phyloP scores from a whole-genome alignment of 169 alveolate genomes.

The Plasmodium ovale region DNA sequence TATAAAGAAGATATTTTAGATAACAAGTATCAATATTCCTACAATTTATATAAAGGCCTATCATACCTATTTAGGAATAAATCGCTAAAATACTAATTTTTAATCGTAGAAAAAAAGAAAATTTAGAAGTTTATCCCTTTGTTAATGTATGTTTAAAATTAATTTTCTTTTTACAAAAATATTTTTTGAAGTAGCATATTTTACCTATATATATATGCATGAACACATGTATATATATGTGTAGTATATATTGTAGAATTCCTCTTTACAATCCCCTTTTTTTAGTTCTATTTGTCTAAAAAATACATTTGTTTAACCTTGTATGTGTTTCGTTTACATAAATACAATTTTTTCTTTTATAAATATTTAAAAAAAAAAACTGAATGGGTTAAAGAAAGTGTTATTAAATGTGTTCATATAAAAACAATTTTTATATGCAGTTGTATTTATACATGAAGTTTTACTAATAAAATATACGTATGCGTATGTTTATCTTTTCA shows the following conservation, averaged over 20 bases:
- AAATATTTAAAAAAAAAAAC: constrained; percentile 31
- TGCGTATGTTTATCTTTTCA: constrained; percentile 7
- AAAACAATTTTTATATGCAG: constrained; percentile 19
- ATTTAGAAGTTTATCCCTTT: constrained; percentile 5
- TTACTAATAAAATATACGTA: constrained; percentile 20
- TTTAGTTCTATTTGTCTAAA: constrained; percentile 73
- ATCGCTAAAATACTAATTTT: constrained; percentile 43
- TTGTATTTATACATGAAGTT: constrained; percentile 6
- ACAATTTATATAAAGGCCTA: constrained; percentile 68
- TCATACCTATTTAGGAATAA: constrained; percentile 61
- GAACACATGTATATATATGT: background rate
- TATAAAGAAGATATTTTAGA: constrained; percentile 72
- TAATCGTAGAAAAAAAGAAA: constrained; percentile 8
- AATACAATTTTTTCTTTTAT: background rate
- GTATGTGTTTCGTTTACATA: constrained; percentile 30
- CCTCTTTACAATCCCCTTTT: constrained; percentile 21
- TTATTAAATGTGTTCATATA: constrained; percentile 12
- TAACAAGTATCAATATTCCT: constrained; percentile 71
- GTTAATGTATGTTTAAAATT: constrained; percentile 1
- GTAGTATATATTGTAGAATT: too few relatives aligned
- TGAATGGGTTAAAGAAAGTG: background rate
- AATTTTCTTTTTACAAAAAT: constrained; percentile 18
- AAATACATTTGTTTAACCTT: constrained; percentile 38
- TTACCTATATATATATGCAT: background rate
- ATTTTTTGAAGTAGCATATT: constrained; percentile 7